Conservation (phyloP, 2,329 filamentous ascomycete genomes). For the Blumeriella jaapii region DNA sequence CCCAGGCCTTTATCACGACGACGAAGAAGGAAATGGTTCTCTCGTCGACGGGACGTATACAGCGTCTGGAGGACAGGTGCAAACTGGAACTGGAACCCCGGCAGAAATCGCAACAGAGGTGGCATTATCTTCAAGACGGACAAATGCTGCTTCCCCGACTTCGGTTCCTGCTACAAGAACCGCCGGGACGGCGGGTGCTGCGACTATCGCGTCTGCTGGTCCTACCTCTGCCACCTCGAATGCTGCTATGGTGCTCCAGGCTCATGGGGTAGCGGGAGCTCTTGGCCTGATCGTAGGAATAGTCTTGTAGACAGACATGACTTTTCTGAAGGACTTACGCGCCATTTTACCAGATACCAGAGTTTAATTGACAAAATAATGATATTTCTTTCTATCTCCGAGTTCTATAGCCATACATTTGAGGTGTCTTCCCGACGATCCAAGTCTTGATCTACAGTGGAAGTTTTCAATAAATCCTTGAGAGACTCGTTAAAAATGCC, state of each 20-base stretch:
- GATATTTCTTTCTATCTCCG: too few species aligned
- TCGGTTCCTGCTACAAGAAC: neutral
- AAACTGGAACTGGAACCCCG: conserved; percentile 2
- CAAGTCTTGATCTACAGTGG: too few species aligned
- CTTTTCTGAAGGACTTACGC: too few species aligned
- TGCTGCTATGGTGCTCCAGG: neutral
- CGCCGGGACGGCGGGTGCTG: neutral
- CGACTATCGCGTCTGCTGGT: neutral
- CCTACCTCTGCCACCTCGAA: conserved; percentile 1
- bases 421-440: too few species aligned
- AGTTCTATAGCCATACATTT: too few species aligned
- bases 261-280: neutral
- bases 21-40: conserved; percentile 1
- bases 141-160: neutral
- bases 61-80: neutral
- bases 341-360: neutral
- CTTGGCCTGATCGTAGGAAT: conserved; percentile 1
- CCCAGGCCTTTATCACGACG: conserved; percentile 2
- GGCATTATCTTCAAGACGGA: neutral
- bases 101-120: neutral
- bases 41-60: conserved; percentile 3
- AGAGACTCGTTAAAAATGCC: too few species aligned
- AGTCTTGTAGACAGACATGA: conserved; percentile 1
- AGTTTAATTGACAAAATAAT: neutral
- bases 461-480: too few species aligned